These are phyloP conservation scores for Suillus clintonianus DNA, from an alignment of 768 basidiomycete species.

Conservation along the genomic window DNA sequence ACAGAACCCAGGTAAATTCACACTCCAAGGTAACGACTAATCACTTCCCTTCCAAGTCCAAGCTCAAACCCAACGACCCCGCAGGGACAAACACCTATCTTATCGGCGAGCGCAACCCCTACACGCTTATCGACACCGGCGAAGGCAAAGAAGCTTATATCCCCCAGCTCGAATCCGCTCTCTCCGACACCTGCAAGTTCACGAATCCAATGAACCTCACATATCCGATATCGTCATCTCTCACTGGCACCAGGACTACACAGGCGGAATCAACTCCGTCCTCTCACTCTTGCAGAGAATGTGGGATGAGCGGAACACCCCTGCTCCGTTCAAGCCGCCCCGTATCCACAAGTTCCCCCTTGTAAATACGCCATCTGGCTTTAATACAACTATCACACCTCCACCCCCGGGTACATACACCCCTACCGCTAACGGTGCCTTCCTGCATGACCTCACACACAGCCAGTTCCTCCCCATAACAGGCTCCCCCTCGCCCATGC, in stretches of 20 bases:
- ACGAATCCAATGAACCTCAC: slow-evolving; percentile 46
- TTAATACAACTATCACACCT: slow-evolving; percentile 44
- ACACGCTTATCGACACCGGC: slow-evolving; percentile 81
- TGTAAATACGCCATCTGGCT: slow-evolving; percentile 30
- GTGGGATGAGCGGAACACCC: slow-evolving; percentile 56
- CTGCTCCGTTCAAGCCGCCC: slow-evolving; percentile 59
- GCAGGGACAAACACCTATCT: slow-evolving; percentile 91
- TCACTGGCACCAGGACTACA: slow-evolving; percentile 89
- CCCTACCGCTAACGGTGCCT: slow-evolving; percentile 40
- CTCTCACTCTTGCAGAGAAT: slow-evolving; percentile 62
- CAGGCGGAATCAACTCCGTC: slow-evolving; percentile 72
- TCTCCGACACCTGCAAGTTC: slow-evolving; percentile 41
- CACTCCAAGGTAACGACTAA: slow-evolving; percentile 66
- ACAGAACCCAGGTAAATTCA: slow-evolving; percentile 88
- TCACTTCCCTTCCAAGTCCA: background rate
- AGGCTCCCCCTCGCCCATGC: slow-evolving; percentile 39
- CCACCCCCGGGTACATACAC: slow-evolving; percentile 44
- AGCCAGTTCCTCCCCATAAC: slow-evolving; percentile 50
- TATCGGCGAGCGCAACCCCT: slow-evolving; percentile 68
- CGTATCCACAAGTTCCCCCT: slow-evolving; percentile 75
- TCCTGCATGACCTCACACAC: slow-evolving; percentile 62
- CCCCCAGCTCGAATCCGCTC: slow-evolving; percentile 61
- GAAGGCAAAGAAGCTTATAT: slow-evolving; percentile 73
- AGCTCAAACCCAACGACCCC: background rate
- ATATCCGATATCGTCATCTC: slow-evolving; percentile 91